Evolutionary conservation across 2,329 filamentous ascomycete genomes (phyloP), one percentile per base, ranked within the genome.

Genomic region (Chaetomiaceae sp.): DNA sequence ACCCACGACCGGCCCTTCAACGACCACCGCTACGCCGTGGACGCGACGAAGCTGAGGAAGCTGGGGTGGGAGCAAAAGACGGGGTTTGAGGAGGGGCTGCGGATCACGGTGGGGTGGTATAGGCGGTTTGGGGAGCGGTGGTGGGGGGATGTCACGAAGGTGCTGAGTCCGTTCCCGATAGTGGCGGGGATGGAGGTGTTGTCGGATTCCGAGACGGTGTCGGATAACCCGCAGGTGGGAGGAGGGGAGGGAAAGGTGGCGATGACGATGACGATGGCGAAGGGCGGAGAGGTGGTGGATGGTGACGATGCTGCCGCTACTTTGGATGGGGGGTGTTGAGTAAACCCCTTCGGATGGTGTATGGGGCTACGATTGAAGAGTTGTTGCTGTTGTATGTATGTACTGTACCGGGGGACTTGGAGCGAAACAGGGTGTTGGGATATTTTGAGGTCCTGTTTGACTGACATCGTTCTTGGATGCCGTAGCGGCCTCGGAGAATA

Each of bases 1-100:
- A 89, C 86, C 2, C 78, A 84, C 58, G 88, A 94, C 69, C 78
- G 89, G 18, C 88, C 87, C 0, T 92, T 87, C 72, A 89, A 89
- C 68, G 86, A 90, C 67, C 79, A 82, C 63, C 76, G 85, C 33
- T 90, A 89, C 63, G 84, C 84, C 10, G 82, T 89, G 2, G 84
- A 89, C 64, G 85, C 81, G 30, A 80, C 77, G 48, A 89, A 88
- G 69, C 75, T 89, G 59, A 73, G 79, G 34, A 70, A 76, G 57
- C 74, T 90, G 5, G 86, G 86, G 20, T 89, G 86, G 86, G 73
- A 79, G 50, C 86, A 86, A 66, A 82, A 81, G 67, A 86, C 80
- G 2, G 73, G 69, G 47, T 85, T 90, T 55, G 76, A 77, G 14
- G 76, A 84, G 2, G 86, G 86, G 7, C 71, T 90, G 51, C 72